These are phyloP conservation scores for Malus sieversii DNA, from an alignment of 306 rosid genomes.

Conservation along the genomic window DNA sequence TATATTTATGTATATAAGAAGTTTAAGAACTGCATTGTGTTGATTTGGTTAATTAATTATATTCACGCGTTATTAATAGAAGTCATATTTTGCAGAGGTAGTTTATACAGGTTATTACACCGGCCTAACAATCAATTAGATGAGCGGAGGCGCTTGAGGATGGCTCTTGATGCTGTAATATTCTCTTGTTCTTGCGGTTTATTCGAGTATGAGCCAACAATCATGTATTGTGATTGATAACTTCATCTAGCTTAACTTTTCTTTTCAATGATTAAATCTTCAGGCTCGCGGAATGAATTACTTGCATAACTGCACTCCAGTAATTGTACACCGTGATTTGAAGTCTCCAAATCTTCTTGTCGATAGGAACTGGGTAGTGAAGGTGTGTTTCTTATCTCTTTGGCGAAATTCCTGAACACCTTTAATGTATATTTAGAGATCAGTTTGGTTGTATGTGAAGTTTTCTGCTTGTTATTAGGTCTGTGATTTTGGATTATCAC, in stretches of 20 bases:
- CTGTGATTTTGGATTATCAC: slow-evolving; percentile 90
- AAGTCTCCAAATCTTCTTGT: slow-evolving; percentile 96
- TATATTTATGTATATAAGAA: neutral
- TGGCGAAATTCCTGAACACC: neutral
- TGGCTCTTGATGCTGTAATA: slow-evolving; percentile 93
- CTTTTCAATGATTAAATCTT: slow-evolving; percentile 18
- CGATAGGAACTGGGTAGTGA: slow-evolving; percentile 82
- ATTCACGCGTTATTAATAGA: slow-evolving; percentile 3
- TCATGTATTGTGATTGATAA: neutral
- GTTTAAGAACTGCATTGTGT: neutral
- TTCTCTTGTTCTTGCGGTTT: slow-evolving; percentile 17
- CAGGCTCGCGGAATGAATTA: slow-evolving; percentile 98
- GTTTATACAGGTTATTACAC: slow-evolving; percentile 85
- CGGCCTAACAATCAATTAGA: slow-evolving; percentile 90
- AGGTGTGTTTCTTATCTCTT: slow-evolving; percentile 38
- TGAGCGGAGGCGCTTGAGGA: slow-evolving; percentile 73
- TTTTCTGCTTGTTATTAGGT: slow-evolving; percentile 45
- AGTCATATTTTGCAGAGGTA: slow-evolving; percentile 66
- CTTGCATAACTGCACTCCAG: slow-evolving; percentile 76
- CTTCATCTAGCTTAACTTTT: slow-evolving; percentile 6
- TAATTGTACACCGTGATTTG: slow-evolving; percentile 87
- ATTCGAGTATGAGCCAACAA: slow-evolving; percentile 10
- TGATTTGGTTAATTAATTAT: slow-evolving; percentile 6
- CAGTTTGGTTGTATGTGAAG: slow-evolving; percentile 8
- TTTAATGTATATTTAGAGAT: slow-evolving; percentile 11